A percentile compares a stretch with the other conserved stretches of the same genome.
These are phyloP conservation scores for Scutellaria galericulata DNA, from an alignment of 257 asterid species.

Conservation along the genomic window DNA sequence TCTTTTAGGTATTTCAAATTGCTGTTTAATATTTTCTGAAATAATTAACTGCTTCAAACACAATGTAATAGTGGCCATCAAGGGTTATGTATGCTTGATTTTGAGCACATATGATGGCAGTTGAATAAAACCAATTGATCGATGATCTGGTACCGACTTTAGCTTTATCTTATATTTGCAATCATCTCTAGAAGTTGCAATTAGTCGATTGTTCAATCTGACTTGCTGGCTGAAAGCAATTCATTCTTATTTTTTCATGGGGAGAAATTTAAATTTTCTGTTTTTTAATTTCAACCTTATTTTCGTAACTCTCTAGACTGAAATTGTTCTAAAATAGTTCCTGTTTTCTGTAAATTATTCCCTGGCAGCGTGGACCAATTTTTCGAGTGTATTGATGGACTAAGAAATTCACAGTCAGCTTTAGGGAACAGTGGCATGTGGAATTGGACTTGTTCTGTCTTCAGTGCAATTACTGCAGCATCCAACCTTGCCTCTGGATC, in stretches of 20 bases:
- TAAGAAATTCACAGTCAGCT: conserved; percentile 92
- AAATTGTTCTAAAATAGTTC: conserved; percentile 34
- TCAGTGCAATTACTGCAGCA: conserved; percentile 94
- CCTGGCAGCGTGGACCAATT: conserved; percentile 94
- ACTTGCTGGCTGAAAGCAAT: conserved; percentile 27
- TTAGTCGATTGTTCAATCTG: conserved; percentile 13
- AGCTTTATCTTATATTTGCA: conserved; percentile 26
- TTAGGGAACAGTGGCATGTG: conserved; percentile 94
- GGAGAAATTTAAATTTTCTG: conserved; percentile 7
- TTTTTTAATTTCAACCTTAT: neutral
- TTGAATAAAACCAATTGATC: conserved; percentile 26
- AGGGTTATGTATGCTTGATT: conserved; percentile 14
- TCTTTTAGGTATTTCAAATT: conserved; percentile 17
- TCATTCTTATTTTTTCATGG: conserved; percentile 14
- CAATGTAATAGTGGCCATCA: neutral
- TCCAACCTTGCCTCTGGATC: conserved; percentile 98
- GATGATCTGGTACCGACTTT: conserved; percentile 26
- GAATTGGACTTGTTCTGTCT: conserved; percentile 97
- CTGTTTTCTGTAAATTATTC: conserved; percentile 32
- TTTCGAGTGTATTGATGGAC: conserved; percentile 94
- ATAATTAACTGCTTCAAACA: conserved; percentile 14
- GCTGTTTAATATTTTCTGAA: conserved; percentile 1
- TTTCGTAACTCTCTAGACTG: neutral
- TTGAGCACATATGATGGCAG: conserved; percentile 12
- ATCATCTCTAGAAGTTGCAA: conserved; percentile 24